Evolutionary conservation across 2,329 filamentous ascomycete genomes (phyloP), one percentile per base, ranked within the genome.

Genomic region (Aspergillus ochraceoroseus): DNA sequence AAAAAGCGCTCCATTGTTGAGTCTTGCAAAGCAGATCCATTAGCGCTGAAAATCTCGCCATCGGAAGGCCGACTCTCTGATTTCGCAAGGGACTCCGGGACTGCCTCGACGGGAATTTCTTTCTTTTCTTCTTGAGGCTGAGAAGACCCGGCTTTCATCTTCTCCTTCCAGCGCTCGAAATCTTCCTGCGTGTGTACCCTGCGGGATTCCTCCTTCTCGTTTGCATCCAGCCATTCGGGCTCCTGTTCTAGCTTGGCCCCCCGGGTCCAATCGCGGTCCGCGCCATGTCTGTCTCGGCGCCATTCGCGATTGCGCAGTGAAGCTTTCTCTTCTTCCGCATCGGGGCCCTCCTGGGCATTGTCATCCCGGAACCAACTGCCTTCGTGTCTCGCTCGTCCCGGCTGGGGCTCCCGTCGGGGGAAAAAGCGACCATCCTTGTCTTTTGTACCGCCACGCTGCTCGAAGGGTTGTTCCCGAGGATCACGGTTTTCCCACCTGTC

Each of bases 151-250:
- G 80, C 81, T 64, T 85, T 90, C 87, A 94, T 94, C 49, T 76
- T 77, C 54, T 94, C 87, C 74, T 95, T 95, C 80, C 90, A 95
- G 52, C 86, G 86, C 67, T 94, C 83, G 63, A 95, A 94, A 52
- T 95, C 89, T 58, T 94, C 88, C 56, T 87, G 83, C 1, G 88
- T 95, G 54, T 87, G 85, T 4, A 75, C 77, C 54, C 83, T 79
- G 23, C 76, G 70, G 54, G 83, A 79, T 36, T 86, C 83, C 43
- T 83, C 82, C 14, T 74, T 67, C 30, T 72, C 74, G 11, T 80
- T 79, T 43, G 82, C 76, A 58, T 94, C 87, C 64, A 95, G 74
- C 90, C 89, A 95, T 64, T 95, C 89, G 4, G 90, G 89, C 35
- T 94, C 87, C 49, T 85, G 81, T 59, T 94, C 87, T 49, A 76